Base-by-base conservation (phyloP, 805 yeast genomes). In the Candida berthetii region DNA sequence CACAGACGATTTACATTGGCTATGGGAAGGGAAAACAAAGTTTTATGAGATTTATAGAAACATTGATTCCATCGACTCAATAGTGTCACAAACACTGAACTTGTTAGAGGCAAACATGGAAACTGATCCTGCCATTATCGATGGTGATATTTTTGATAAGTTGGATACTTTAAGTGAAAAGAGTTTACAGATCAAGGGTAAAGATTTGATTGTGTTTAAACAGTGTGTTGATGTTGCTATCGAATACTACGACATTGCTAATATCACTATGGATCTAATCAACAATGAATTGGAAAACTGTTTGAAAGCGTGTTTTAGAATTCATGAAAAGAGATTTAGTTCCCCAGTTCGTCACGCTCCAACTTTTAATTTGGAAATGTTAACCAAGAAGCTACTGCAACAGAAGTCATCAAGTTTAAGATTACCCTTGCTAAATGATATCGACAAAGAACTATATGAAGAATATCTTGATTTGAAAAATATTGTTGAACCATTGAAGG, bases 401-500 rank as follows among this genome's bases (percentile, higher is more conserved):
- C 59, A 56, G 11, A 52, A 53, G 24, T 31, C 45, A 7, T 49
- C 52, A n/a, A 61, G 55, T 22, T 47, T 65, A 16, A 58, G 60
- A 33, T 46, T 71, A 25, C 78, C 78, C 0, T 53, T 64, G 1
- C 63, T 69, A 41, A 60, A 64, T 27, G 54, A 55, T 2, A 35
- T 60, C n/a, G 77, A 72, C 41, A 62, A 55, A 37, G 55, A 52
- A 17, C 41, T 76, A 10, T 70, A 71, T 51, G 57, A 62, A 9
- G 66, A 67, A 37, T 80, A 68, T 49, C 44, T 66, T 13, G 53
- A 56, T 5, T 54, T 80, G 34, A 69, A 68, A 35, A 59, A 63
- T 15, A 60, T 64, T 29, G 55, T 78, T 4, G 63, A 62, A 4
- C 85, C 85, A 1, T 64, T 80, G 16, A 69, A 67, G 34, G 79